phyloP scores from a whole-genome alignment of 106 monocot genomes.

The Posidonia australis region DNA sequence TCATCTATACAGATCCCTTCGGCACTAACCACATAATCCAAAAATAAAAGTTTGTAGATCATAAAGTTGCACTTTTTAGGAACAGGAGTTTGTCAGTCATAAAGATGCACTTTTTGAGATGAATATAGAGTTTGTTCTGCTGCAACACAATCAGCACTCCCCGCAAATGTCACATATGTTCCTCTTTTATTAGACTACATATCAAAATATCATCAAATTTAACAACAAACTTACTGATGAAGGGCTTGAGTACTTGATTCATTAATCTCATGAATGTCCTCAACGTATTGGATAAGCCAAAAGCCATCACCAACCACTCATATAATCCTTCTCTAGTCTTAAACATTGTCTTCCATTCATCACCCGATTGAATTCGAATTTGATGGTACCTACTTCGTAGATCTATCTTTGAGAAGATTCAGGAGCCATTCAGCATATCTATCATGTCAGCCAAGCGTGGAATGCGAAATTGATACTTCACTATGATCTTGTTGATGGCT shows the following conservation, averaged over 20 bases:
- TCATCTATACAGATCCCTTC: no score
- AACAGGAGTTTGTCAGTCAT: no score
- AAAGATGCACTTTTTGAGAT: no score
- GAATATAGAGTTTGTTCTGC: no score
- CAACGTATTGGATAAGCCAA: background rate
- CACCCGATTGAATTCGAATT: background rate
- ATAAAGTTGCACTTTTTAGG: no score
- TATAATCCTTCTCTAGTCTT: background rate
- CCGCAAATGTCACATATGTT: background rate
- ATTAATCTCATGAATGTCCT: background rate
- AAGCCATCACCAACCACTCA: background rate
- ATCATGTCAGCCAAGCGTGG: background rate
- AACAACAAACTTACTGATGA: background rate
- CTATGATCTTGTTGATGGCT: background rate
- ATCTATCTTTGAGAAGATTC: background rate
- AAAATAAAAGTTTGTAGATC: no score
- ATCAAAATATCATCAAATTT: background rate
- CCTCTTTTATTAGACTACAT: background rate
- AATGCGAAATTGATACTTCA: background rate
- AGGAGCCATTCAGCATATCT: background rate
- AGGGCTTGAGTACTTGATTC: background rate
- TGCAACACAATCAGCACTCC: no score
- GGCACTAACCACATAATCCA: no score
- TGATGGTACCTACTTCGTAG: background rate
- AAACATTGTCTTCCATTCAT: background rate